Base-by-base conservation (phyloP, 805 yeast species). In the Candida ponderosae region DNA sequence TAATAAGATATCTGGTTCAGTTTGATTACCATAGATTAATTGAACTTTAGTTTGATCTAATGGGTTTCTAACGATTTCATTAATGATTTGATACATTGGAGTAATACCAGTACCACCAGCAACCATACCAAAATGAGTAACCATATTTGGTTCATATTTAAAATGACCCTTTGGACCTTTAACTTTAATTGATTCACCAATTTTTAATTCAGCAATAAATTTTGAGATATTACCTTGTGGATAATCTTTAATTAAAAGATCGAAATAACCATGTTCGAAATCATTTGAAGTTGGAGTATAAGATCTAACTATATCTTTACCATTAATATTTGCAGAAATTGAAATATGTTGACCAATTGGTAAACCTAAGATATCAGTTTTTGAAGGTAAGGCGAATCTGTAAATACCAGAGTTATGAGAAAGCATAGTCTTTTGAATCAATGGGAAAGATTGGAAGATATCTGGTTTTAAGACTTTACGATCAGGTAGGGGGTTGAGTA, bases 91-190 rank as follows among this genome's bases (percentile, higher is more conserved):
- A 62, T 78, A 86, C 96, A 88, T 88, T 57, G 96, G 96, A 7
- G 96, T 82, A 53, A 88, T 82, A 59, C 97, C 97, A 29, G 97
- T 86, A 54, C 97, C 97, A 48, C 97, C 97, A 31, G 96, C 95
- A 47, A 90, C 79, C 97, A 89, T 89, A 38, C 82, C 87, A 41
- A 89, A 70, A 42, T 73, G 70, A 40, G 70, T 65, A 40, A 74
- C 79, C 79, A 81, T 78, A 63, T 84, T 85, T 48, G 94, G 87
- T 37, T 76, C 68, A 65, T 89, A 89, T 43, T 78, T 72, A 69
- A 84, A 87, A 53, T 76, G 76, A 7, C 97, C 97, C 63, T 84
- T 85, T 50, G 97, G 97, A 21, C 97, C 96, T 56, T 83, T 74
- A 40, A 87, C 81, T 35, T 74, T 76, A 50, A 88, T 78, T 29